phyloP scores from a whole-genome alignment of 2,329 filamentous ascomycete species.

The Alternaria brassicae region DNA sequence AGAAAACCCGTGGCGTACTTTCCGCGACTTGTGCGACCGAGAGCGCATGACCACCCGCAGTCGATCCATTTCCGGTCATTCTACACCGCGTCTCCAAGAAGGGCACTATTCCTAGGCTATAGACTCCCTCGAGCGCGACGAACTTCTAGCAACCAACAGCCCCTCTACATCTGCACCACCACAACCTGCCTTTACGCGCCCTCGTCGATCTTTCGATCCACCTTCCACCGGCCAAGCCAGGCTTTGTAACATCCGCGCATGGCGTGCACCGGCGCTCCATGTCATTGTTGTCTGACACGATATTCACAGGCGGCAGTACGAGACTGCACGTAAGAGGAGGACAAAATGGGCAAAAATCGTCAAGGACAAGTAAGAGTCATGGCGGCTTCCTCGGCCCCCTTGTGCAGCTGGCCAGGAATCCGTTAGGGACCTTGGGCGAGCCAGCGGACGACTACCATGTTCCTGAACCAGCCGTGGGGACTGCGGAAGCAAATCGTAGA shows the following conservation, averaged over 20 bases:
- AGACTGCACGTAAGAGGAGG: conserved; percentile 34
- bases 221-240: conserved; percentile 23
- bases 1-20: conserved; percentile 22
- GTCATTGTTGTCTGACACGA: conserved; percentile 48
- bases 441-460: conserved; percentile 24
- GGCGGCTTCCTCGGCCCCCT: conserved; percentile 46
- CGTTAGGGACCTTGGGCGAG: conserved; percentile 33
- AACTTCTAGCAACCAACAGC: conserved; percentile 5
- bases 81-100: conserved; percentile 24
- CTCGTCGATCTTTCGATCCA: conserved; percentile 5
- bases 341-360: conserved; percentile 15
- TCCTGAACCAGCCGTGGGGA: conserved; percentile 11
- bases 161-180: conserved; percentile 1
- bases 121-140: not conserved
- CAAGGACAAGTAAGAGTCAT: conserved; percentile 40
- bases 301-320: conserved; percentile 42
- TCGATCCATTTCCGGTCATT: conserved; percentile 18
- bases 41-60: conserved; percentile 28
- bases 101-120: conserved; percentile 17
- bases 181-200: not conserved
- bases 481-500: conserved; percentile 51
- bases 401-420: conserved; percentile 46
- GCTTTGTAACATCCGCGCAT: conserved; percentile 37
- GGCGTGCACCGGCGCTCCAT: conserved; percentile 42
- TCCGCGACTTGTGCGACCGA: conserved; percentile 30